phyloP scores from a whole-genome alignment of 805 yeast genomes.

The Sugiyamaella boreocaroliniensis region DNA sequence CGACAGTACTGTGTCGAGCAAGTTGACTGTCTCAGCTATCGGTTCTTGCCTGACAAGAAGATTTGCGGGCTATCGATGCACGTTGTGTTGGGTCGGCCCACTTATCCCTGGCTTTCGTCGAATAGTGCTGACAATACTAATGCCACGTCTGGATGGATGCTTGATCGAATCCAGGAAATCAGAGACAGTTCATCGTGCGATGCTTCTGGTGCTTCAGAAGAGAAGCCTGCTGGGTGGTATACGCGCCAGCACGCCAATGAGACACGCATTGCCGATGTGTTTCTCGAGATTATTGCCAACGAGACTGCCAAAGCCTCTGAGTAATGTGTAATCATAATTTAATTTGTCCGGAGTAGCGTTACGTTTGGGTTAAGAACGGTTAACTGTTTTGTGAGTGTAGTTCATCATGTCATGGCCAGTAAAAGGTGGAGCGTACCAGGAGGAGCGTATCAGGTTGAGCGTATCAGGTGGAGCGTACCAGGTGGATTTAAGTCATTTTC shows the following conservation, averaged over 20 bases:
- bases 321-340: too few relatives aligned
- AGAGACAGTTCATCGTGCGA: slow-evolving; percentile 24
- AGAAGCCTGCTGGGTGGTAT: slow-evolving; percentile 1
- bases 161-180: slow-evolving; percentile 28
- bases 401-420: too few relatives aligned
- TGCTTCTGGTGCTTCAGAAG: not conserved
- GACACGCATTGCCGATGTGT: too few relatives aligned
- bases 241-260: not conserved
- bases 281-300: too few relatives aligned
- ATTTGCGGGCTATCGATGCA: slow-evolving; percentile 8
- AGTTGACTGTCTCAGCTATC: slow-evolving; percentile 22
- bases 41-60: slow-evolving; percentile 20
- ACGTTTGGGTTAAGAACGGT: too few relatives aligned
- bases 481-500: too few relatives aligned
- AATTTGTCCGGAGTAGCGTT: too few relatives aligned
- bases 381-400: too few relatives aligned
- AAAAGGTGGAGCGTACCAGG: too few relatives aligned
- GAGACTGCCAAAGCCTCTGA: too few relatives aligned
- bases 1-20: slow-evolving; percentile 18
- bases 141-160: slow-evolving; percentile 27
- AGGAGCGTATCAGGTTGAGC: too few relatives aligned
- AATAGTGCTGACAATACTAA: slow-evolving; percentile 7
- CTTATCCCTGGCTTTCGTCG: slow-evolving; percentile 12
- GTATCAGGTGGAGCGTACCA: too few relatives aligned
- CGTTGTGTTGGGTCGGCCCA: slow-evolving; percentile 21